Evolutionary conservation across 176 grass and related monocot species (phyloP), one percentile per base, ranked within the genome.

Genomic region (Otatea glauca): DNA sequence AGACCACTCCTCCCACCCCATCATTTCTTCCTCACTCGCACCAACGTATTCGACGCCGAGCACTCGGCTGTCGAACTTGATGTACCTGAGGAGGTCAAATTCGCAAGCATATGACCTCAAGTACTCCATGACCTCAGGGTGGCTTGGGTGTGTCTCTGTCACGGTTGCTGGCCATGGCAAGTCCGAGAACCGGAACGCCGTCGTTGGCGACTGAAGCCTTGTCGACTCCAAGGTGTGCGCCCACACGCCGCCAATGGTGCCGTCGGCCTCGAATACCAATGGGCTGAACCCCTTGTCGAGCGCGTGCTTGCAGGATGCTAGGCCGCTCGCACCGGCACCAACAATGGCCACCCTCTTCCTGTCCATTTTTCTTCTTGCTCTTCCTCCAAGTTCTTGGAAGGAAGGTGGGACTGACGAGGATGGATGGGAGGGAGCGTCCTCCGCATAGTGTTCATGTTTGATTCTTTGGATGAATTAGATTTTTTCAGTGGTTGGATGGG

Each of bases 241-340:
- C 96, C 93, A 95, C 54, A 98, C 87, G 13, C 93, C 93, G 3
- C 96, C 96, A 34, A 95, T 87, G 56, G 42, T 77, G 21, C 38
- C 64, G 37, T 92, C 83, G 0, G 93, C 82, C 69, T 98, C 96
- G 10, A 92, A 92, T 16, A 95, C 91, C 20, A 92, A 72, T 1
- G 91, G 91, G 20, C 81, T 71, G 45, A 95, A 93, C 41, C 93
- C 96, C 55, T 84, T 90, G 53, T 92, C 89, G 0, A 91, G 25
- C 0, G 63, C 68, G 59, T 95, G 91, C 89, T 98, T 98, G 96
- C 96, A 98, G 51, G 89, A 91, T 12, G 89, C 89, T 18, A 95
- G 86, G 74, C 96, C 96, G 5, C 93, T 98, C 54, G 18, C 86
- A 48, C 92, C 95, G 6, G 95, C 92, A 1, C 95, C 95, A 12